Evolutionary conservation across 768 basidiomycete genomes (phyloP), one percentile per base, ranked within the genome.

Genomic region (Agrocybe chaxingu): DNA sequence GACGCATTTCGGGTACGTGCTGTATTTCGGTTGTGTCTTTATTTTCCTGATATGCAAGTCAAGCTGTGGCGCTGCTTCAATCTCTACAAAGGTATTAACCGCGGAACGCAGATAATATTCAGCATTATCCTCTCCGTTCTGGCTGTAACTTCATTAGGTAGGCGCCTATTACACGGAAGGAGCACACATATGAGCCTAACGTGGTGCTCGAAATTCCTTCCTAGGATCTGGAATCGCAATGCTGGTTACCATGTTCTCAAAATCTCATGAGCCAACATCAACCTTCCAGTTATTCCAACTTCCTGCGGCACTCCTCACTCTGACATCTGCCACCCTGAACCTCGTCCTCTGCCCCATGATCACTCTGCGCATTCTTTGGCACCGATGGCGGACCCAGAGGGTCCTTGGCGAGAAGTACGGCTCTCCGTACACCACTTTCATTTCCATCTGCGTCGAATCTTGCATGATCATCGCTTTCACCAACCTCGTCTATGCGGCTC

Each of bases 61-160:
- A 19, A 58, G 57, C 48, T 53, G 11, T 58, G 57, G 57, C 52
- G 57, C 3, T 58, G 57, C 32, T 18, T 46, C 4, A 30, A 52
- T 3, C 12, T 58, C 16, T 58, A 58, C 42, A 19, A 31, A 10
- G 52, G 46, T 4, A 34, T 58, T 11, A 42, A 42, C 0, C 42
- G 52, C 7, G 37, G 31, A 11, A 30, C 13, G 18, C 40, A 47
- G 37, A 24, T 46, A 35, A 30, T 37, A 4, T 19, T 56, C 1
- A 31, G n/a, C n/a, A 39, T 18, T 39, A 18, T 39, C 18, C 37
- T 39, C 18, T n/a, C 7, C 9, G 6, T 39, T 18, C 1, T 44
- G 30, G 38, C 42, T 30, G 36, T 52, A 7, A 33, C 51, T 40
- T 38, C 11, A 11, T 46, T 55, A 19, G 42, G 54, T n/a, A 44